phyloP scores from a whole-genome alignment of 495 filamentous ascomycete species.

The Tuber borchii region DNA sequence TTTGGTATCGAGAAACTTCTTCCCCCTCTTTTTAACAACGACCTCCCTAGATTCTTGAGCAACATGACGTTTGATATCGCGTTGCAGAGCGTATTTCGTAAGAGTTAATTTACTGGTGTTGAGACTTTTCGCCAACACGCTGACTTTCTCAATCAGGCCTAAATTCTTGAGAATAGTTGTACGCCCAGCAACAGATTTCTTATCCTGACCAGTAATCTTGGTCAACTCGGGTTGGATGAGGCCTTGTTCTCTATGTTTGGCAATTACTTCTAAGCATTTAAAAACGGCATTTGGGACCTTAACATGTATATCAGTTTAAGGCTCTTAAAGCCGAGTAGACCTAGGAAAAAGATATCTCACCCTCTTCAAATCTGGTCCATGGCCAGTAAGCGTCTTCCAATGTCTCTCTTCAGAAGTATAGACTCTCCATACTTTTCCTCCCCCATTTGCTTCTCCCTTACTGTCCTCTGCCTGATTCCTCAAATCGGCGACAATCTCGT shows the following conservation, averaged over 20 bases:
- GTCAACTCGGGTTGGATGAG: slow-evolving; percentile 76
- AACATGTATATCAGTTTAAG: slow-evolving; percentile 4
- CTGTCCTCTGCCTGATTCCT: slow-evolving; percentile 23
- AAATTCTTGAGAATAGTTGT: slow-evolving; percentile 67
- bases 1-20: slow-evolving; percentile 21
- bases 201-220: slow-evolving; percentile 72
- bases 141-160: slow-evolving; percentile 79
- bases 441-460: slow-evolving; percentile 24
- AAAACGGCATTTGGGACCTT: slow-evolving; percentile 49
- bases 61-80: slow-evolving; percentile 32
- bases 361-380: slow-evolving; percentile 64
- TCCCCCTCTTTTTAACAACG: slow-evolving; percentile 23
- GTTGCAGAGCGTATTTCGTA: slow-evolving; percentile 50
- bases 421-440: slow-evolving; percentile 42
- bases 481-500: slow-evolving; percentile 39
- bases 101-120: slow-evolving; percentile 66
- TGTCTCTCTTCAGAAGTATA: slow-evolving; percentile 58
- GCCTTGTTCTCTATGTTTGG: slow-evolving; percentile 60
- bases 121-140: slow-evolving; percentile 56
- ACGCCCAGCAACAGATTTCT: slow-evolving; percentile 74
- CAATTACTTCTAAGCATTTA: slow-evolving; percentile 70
- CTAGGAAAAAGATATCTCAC: slow-evolving; percentile 45
- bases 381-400: slow-evolving; percentile 76
- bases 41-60: slow-evolving; percentile 33
- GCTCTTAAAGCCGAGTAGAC: not conserved